Evolutionary conservation across 169 alveolate genomes (phyloP).

Genomic region (Eimeria praecox): DNA sequence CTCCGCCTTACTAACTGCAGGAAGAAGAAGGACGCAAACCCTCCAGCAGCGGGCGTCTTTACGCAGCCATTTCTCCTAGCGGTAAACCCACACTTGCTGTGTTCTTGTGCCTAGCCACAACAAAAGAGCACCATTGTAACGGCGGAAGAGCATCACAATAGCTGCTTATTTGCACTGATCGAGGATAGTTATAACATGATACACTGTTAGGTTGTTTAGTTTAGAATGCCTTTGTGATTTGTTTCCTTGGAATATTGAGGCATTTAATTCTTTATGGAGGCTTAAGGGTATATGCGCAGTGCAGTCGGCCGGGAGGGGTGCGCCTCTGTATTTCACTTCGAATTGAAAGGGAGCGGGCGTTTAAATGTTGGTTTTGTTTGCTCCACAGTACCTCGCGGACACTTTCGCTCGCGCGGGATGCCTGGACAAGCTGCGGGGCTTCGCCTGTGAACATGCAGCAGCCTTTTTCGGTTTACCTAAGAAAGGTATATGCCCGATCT

Average conservation of each 20-base stretch:
- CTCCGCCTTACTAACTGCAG: conserved; percentile 30
- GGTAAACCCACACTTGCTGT: conserved; percentile 44
- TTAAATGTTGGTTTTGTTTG: not conserved
- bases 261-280: not conserved
- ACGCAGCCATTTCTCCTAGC: conserved; percentile 82
- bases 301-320: not conserved
- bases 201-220: not conserved
- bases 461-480: conserved; percentile 71
- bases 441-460: conserved; percentile 77
- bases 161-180: not conserved
- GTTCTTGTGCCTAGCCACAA: not conserved
- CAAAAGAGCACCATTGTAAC: not conserved
- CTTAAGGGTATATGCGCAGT: not conserved
- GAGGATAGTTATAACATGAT: not conserved
- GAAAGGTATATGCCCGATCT: conserved; percentile 25
- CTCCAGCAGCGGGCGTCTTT: conserved; percentile 83
- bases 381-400: conserved; percentile 78
- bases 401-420: conserved; percentile 73
- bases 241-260: not conserved
- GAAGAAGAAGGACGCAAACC: conserved; percentile 51
- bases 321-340: not conserved
- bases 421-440: conserved; percentile 75
- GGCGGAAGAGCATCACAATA: not conserved
- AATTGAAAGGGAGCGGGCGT: not conserved
- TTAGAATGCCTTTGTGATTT: not conserved